A percentile compares a stretch with the other conserved stretches of the same genome.
These are phyloP conservation scores for Entomortierella parvispora DNA, from an alignment of 192 early-diverging fungal genomes.

Conservation along the genomic window DNA sequence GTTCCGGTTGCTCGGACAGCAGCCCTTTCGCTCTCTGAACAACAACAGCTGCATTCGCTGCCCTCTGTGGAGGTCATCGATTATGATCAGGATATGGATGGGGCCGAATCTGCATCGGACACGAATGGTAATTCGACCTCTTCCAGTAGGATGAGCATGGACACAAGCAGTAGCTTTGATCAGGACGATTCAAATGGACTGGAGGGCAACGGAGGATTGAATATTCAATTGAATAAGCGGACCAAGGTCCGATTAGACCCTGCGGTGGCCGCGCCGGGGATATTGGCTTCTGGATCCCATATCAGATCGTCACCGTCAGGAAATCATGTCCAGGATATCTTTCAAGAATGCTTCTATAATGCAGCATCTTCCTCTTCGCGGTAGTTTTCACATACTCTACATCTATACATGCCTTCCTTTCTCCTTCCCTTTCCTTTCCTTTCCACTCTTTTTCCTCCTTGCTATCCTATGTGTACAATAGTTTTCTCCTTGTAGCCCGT, in stretches of 20 bases:
- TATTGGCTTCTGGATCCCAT: constrained; percentile 2
- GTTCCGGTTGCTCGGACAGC: constrained; percentile 12
- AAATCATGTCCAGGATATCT: constrained; percentile 32
- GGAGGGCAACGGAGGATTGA: neutral
- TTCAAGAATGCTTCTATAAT: constrained; percentile 50
- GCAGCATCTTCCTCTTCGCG: constrained; percentile 26
- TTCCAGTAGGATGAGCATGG: constrained; percentile 16
- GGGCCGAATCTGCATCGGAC: constrained; percentile 1
- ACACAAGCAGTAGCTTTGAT: constrained; percentile 15
- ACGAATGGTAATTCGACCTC: neutral
- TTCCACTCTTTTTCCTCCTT: neutral
- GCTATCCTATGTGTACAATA: neutral
- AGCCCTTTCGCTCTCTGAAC: no score
- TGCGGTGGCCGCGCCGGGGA: neutral
- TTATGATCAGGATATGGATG: constrained; percentile 33
- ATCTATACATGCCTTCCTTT: neutral
- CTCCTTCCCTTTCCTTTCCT: neutral
- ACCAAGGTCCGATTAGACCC: constrained; percentile 14
- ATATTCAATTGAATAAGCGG: constrained; percentile 1
- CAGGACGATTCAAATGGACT: constrained; percentile 22
- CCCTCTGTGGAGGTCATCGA: neutral
- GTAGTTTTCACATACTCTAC: neutral
- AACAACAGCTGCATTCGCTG: neutral
- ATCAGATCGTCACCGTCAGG: constrained; percentile 1
- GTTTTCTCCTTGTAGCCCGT: no score